Conservation (phyloP, 129 eudicot species). For the Flaveria linearis region DNA sequence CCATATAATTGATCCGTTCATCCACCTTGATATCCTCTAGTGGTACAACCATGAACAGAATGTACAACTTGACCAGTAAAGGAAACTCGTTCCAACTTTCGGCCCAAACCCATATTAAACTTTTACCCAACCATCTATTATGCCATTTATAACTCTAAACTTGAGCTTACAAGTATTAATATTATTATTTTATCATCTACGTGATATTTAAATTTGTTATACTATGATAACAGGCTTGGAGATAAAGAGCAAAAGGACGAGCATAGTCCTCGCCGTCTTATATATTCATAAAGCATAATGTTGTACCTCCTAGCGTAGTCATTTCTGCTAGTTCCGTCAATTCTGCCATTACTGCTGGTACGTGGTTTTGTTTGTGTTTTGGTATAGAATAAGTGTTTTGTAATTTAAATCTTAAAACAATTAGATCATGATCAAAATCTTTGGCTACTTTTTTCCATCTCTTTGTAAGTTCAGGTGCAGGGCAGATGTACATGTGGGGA, state of each 20-base stretch:
- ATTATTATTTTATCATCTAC: neutral
- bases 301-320: constrained; percentile 76
- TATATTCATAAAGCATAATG: constrained; percentile 70
- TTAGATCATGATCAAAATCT: neutral
- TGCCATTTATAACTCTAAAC: neutral
- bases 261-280: constrained; percentile 76
- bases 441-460: neutral
- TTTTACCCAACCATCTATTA: neutral
- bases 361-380: neutral
- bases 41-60: too few relatives aligned
- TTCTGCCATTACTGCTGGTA: constrained; percentile 90
- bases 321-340: constrained; percentile 87
- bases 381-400: neutral
- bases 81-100: neutral
- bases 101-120: neutral
- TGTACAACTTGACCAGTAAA: neutral
- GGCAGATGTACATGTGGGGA: constrained; percentile 99
- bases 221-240: constrained; percentile 64
- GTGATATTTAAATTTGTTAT: neutral
- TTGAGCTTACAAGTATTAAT: neutral
- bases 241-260: constrained; percentile 98
- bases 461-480: constrained; percentile 57
- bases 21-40: too few relatives aligned
- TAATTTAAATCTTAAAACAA: neutral
- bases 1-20: too few relatives aligned